These are phyloP conservation scores for Erodium chrysanthum DNA, from an alignment of 441 rosid genomes.

Conservation along the genomic window DNA sequence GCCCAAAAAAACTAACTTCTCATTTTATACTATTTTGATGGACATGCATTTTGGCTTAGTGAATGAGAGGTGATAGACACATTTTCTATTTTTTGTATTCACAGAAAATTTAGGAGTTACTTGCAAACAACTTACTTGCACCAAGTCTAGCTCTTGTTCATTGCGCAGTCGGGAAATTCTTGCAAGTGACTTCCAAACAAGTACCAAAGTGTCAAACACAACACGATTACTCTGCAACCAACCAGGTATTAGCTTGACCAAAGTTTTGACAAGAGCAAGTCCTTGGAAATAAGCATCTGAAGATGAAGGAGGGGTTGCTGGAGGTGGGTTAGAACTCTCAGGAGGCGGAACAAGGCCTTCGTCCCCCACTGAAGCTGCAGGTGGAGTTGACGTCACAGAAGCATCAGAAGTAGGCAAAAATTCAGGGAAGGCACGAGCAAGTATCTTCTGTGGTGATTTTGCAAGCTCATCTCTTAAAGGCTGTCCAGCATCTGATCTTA, in stretches of 20 bases:
- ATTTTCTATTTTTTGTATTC: neutral
- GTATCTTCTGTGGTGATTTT: conserved; percentile 83
- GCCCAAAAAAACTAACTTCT: neutral
- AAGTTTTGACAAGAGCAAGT: conserved; percentile 76
- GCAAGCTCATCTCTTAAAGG: conserved; percentile 95
- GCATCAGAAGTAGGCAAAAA: conserved; percentile 57
- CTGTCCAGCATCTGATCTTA: conserved; percentile 94
- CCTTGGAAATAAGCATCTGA: conserved; percentile 90
- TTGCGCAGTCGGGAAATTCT: conserved; percentile 76
- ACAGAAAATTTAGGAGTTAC: neutral
- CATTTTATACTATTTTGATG: neutral
- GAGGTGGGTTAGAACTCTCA: conserved; percentile 39
- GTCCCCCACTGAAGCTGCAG: conserved; percentile 50
- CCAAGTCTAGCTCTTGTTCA: conserved; percentile 90
- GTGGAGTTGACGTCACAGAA: conserved; percentile 36
- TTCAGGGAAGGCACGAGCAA: conserved; percentile 74
- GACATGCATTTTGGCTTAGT: neutral
- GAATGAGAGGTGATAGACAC: neutral
- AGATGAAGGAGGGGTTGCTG: conserved; percentile 33
- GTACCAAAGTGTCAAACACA: conserved; percentile 79
- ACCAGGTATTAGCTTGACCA: conserved; percentile 79
- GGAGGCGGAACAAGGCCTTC: conserved; percentile 27
- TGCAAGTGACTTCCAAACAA: conserved; percentile 85
- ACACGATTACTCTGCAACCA: conserved; percentile 82
- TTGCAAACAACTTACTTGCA: conserved; percentile 51